Conservation (phyloP, 78 protist genomes). For the slime mould (Dictyostelium discoideum) region DNA sequence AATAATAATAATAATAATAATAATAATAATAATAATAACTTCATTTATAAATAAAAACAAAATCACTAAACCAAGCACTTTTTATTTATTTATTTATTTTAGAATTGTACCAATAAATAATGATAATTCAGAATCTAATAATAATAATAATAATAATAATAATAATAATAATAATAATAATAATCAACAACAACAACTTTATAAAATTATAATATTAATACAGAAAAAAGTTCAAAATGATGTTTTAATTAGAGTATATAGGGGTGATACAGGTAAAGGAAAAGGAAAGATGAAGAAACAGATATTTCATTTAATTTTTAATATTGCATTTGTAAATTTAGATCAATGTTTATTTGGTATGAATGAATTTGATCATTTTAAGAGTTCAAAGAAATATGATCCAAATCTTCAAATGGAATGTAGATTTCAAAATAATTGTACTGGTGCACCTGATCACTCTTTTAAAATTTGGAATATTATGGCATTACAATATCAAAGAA, state of each 20-base stretch:
- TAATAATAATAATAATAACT: background rate
- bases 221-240: conserved; percentile 42
- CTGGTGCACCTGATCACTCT: conserved; percentile 35
- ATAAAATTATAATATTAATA: conserved; percentile 39
- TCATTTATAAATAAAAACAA: too few species aligned
- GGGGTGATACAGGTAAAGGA: conserved; percentile 19
- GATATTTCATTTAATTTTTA: conserved; percentile 61
- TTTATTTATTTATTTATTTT: too few species aligned
- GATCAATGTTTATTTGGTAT: background rate
- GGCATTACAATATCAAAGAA: conserved; percentile 54
- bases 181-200: background rate
- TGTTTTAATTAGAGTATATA: conserved; percentile 51
- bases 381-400: conserved; percentile 25
- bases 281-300: conserved; percentile 44
- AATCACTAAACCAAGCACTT: too few species aligned
- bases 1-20: background rate
- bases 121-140: background rate
- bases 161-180: too few species aligned
- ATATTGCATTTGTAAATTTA: conserved; percentile 50
- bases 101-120: conserved; percentile 7
- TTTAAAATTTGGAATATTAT: conserved; percentile 77
- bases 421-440: conserved; percentile 61
- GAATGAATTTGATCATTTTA: conserved; percentile 72
- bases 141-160: too few species aligned
- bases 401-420: conserved; percentile 43